Percentiles rank a stretch among this genome's conserved stretches.
phyloP scores from a whole-genome alignment of 768 basidiomycete genomes.

The Leccinum longicurvipes region DNA sequence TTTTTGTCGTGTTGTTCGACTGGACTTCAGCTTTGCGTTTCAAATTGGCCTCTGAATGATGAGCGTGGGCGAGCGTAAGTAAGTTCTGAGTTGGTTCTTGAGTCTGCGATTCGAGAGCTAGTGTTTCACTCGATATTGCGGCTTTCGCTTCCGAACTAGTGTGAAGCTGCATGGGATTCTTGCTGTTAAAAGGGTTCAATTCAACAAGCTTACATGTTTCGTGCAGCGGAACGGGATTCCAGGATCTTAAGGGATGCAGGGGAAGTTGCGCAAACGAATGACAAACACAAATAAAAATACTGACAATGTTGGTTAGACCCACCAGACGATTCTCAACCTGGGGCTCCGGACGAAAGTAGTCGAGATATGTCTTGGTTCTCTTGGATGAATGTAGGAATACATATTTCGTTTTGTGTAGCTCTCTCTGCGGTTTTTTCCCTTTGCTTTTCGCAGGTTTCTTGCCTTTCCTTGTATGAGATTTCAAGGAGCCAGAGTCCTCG shows the following conservation, averaged over 20 bases:
- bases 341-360: conserved; percentile 67
- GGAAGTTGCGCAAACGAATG: neutral
- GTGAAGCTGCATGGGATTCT: neutral
- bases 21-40: conserved; percentile 34
- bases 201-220: neutral
- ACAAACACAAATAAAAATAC: conserved; percentile 15
- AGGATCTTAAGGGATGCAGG: conserved; percentile 7
- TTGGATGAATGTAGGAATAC: conserved; percentile 51
- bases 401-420: conserved; percentile 55
- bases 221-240: conserved; percentile 10
- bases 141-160: neutral
- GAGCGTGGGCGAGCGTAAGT: conserved; percentile 11
- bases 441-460: conserved; percentile 44
- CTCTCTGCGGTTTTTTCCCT: conserved; percentile 42
- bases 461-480: conserved; percentile 35
- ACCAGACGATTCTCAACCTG: conserved; percentile 59
- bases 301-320: conserved; percentile 56
- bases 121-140: neutral
- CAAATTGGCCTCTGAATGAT: conserved; percentile 22
- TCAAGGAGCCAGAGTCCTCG: conserved; percentile 48
- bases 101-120: conserved; percentile 34
- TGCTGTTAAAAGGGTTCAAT: conserved; percentile 3
- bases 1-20: conserved; percentile 40
- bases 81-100: conserved; percentile 39
- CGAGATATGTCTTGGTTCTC: conserved; percentile 46